A percentile compares a stretch with the other conserved stretches of the same genome.
These are phyloP conservation scores for Cryptosporidium felis DNA, from an alignment of 169 alveolate genomes.

Conservation along the genomic window DNA sequence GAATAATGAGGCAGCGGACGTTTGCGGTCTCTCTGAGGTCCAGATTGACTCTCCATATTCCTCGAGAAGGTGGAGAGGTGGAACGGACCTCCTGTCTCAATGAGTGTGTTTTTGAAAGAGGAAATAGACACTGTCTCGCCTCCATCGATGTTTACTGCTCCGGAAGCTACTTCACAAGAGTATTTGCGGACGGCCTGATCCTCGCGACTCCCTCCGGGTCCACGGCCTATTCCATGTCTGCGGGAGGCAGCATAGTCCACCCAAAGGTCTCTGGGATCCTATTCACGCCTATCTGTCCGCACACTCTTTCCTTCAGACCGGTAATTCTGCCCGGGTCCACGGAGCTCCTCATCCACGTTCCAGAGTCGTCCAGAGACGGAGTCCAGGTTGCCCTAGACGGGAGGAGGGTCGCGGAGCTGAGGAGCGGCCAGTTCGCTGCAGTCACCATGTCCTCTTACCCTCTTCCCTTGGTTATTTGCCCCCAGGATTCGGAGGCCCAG, in stretches of 20 bases:
- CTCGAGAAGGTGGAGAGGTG: slow-evolving; percentile 11
- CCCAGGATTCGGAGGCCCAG: slow-evolving; percentile 11
- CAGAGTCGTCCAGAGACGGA: slow-evolving; percentile 73
- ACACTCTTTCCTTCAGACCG: slow-evolving; percentile 94
- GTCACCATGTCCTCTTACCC: slow-evolving; percentile 63
- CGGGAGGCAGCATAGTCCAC: slow-evolving; percentile 97
- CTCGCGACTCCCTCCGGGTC: slow-evolving; percentile 98
- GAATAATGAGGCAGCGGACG: slow-evolving; percentile 50
- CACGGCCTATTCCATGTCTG: slow-evolving; percentile 96
- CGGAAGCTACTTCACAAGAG: slow-evolving; percentile 75
- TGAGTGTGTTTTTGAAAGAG: slow-evolving; percentile 77
- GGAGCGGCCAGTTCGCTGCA: slow-evolving; percentile 55
- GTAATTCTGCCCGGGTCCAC: slow-evolving; percentile 85
- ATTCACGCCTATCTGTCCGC: slow-evolving; percentile 95
- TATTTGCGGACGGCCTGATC: slow-evolving; percentile 89
- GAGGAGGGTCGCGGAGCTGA: slow-evolving; percentile 45
- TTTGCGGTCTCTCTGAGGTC: slow-evolving; percentile 65
- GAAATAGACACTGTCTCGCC: slow-evolving; percentile 58
- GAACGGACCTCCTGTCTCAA: slow-evolving; percentile 65
- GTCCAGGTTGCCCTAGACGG: slow-evolving; percentile 79
- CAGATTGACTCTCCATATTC: slow-evolving; percentile 23
- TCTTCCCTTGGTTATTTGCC: slow-evolving; percentile 52
- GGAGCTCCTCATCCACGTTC: slow-evolving; percentile 75
- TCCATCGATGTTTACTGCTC: slow-evolving; percentile 72
- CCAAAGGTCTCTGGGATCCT: slow-evolving; percentile 89